Conservation (phyloP, 2,329 filamentous ascomycete genomes). For the Diplocarpon mali region DNA sequence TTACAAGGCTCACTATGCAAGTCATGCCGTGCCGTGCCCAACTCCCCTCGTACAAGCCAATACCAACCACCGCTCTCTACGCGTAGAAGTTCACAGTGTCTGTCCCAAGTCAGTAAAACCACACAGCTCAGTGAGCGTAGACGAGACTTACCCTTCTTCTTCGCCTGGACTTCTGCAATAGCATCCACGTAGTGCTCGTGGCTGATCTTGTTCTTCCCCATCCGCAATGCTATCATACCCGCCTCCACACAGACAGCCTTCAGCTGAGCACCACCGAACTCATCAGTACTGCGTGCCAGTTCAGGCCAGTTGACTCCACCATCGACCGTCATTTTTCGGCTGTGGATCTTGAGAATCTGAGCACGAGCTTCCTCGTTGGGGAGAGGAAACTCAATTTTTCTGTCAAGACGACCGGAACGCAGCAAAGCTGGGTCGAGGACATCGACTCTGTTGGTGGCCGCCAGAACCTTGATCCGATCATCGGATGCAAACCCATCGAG, state of each 20-base stretch:
- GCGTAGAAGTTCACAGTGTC: slow-evolving; percentile 26
- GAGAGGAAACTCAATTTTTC: slow-evolving; percentile 96
- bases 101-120: slow-evolving; percentile 8
- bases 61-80: slow-evolving; percentile 9
- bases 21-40: slow-evolving; percentile 17
- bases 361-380: slow-evolving; percentile 96
- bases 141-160: slow-evolving; percentile 40
- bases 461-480: slow-evolving; percentile 91
- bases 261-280: slow-evolving; percentile 94
- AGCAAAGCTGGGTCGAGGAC: slow-evolving; percentile 86
- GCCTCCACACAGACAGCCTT: slow-evolving; percentile 99
- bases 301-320: slow-evolving; percentile 92
- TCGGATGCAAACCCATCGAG: slow-evolving; percentile 96
- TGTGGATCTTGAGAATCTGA: slow-evolving; percentile 96
- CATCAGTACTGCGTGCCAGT: slow-evolving; percentile 89
- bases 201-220: slow-evolving; percentile 90
- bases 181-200: slow-evolving; percentile 99
- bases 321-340: slow-evolving; percentile 95
- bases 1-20: slow-evolving; percentile 22
- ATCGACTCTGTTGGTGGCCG: slow-evolving; percentile 88
- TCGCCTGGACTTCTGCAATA: slow-evolving; percentile 93
- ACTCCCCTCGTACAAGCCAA: slow-evolving; percentile 15
- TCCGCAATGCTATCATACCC: slow-evolving; percentile 94
- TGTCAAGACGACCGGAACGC: slow-evolving; percentile 82
- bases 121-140: slow-evolving; percentile 13